phyloP scores from a whole-genome alignment of 2,329 filamentous ascomycete genomes.

The Diaporthe amygdali region DNA sequence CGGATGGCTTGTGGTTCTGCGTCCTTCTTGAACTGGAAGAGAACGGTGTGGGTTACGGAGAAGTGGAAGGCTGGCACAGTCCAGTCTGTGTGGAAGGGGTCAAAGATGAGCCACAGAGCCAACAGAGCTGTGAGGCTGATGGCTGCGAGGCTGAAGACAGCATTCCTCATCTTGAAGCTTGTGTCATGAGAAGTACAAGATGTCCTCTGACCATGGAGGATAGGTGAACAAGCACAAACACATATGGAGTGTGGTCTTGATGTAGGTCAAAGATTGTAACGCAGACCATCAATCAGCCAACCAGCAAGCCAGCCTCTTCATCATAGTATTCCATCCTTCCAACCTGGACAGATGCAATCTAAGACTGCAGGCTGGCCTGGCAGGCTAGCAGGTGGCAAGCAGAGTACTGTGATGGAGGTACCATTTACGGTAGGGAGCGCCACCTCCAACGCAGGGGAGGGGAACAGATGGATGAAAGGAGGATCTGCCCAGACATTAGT shows the following conservation, averaged over 20 bases:
- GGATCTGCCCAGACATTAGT: neutral
- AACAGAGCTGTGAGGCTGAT: neutral
- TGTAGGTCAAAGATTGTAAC: too few relatives aligned
- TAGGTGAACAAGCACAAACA: neutral
- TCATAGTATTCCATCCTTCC: too few relatives aligned
- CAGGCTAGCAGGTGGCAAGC: neutral
- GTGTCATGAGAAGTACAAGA: too few relatives aligned
- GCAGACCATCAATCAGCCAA: too few relatives aligned
- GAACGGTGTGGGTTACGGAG: constrained; percentile 33
- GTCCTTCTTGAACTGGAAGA: constrained; percentile 35
- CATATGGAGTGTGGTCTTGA: neutral
- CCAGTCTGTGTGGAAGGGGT: neutral
- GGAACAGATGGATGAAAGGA: too few relatives aligned
- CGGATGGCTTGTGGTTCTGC: constrained; percentile 33
- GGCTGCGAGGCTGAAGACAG: neutral
- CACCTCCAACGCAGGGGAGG: neutral
- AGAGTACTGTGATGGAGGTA: neutral
- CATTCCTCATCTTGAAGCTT: neutral
- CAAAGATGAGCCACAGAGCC: constrained; percentile 6
- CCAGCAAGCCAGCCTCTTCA: too few relatives aligned
- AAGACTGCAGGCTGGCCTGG: neutral
- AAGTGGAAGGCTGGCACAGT: constrained; percentile 3
- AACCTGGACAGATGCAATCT: neutral
- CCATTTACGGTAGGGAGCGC: neutral
- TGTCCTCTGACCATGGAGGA: too few relatives aligned